Percentiles rank a stretch among this genome's conserved stretches.
These are phyloP conservation scores for Mallotus japonicus DNA, from an alignment of 441 rosid genomes.

Conservation along the genomic window DNA sequence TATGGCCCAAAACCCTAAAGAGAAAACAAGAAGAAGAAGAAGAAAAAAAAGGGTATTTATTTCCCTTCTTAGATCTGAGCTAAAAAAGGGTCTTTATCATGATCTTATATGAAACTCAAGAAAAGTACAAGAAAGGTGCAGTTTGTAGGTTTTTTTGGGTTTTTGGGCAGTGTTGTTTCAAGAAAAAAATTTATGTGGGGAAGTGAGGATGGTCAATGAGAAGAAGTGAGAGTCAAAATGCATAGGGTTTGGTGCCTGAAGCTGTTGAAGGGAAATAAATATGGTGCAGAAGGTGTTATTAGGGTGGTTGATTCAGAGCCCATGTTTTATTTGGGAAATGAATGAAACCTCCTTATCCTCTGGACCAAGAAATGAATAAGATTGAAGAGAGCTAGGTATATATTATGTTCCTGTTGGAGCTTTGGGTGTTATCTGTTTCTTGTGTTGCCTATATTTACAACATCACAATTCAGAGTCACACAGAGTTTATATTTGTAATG, in stretches of 20 bases:
- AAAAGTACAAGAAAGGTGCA: slow-evolving; percentile 14
- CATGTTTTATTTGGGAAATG: background rate
- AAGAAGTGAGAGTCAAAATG: slow-evolving; percentile 33
- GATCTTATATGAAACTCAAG: background rate
- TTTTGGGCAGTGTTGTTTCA: background rate
- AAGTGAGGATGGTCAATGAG: slow-evolving; percentile 24
- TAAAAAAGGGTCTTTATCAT: background rate
- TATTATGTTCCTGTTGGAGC: background rate
- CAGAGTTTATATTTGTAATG: background rate
- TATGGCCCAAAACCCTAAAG: slow-evolving; percentile 8
- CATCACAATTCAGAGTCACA: background rate
- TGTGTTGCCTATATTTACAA: slow-evolving; percentile 4
- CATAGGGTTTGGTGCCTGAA: slow-evolving; percentile 42
- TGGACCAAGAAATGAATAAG: background rate
- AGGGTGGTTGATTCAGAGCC: slow-evolving; percentile 18
- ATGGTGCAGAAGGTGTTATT: slow-evolving; percentile 23
- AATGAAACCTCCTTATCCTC: background rate
- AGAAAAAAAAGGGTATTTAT: background rate
- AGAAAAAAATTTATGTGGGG: background rate
- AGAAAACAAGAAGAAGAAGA: background rate
- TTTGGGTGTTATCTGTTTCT: background rate
- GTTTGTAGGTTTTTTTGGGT: background rate
- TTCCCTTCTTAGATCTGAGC: slow-evolving; percentile 10
- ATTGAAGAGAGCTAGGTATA: background rate
- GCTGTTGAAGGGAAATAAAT: slow-evolving; percentile 26